Evolutionary conservation across 2,329 filamentous ascomycete genomes (phyloP), one percentile per base, ranked within the genome.

Genomic region (Fusarium oxysporum): DNA sequence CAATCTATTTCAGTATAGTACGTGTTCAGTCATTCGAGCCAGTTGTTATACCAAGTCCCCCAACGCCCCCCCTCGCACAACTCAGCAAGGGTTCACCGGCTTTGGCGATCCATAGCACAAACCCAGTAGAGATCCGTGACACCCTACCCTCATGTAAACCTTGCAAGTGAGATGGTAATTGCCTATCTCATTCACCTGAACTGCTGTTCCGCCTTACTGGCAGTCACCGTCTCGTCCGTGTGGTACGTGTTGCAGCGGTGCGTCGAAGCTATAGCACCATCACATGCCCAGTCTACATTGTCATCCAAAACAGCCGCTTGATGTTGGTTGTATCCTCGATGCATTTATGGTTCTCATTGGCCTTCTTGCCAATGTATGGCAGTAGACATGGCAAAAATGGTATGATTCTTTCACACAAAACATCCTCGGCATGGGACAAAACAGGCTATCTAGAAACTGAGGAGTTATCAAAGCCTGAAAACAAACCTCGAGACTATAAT

Each of bases 101-200:
- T 65, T 58, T 51, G 62, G 57, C 66, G 62, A 58, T 68, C 57
- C 54, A 68, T 73, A 41, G 44, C 75, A 73, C 71, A 41, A 76
- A 50, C 72, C 72, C 38, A 64, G 65, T 47, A 68, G 69, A 74
- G 75, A 77, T 77, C 72, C 73, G 68, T 74, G 66, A 74, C 64
- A 65, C 70, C 74, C 66, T 45, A 37, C 65, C 47, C 58, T 61
- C 45, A 48, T 21, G 57, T 66, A 38, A 60, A 48, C 63, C 65
- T 50, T 71, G 40, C 57, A 56, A 50, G 13, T 35, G 25, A 47
- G 57, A 60, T 45, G 30, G 33, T 11, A 43, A 62, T 55, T 65
- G 25, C 56, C 60, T 62, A 45, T 65, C 62, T 50, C 40, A 44
- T 41, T 65, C 43, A 50, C 54, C 33, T 69, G 44, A 43, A 41